Conservation (phyloP, 192 early-diverging fungal species). For the Podila minutissima region DNA sequence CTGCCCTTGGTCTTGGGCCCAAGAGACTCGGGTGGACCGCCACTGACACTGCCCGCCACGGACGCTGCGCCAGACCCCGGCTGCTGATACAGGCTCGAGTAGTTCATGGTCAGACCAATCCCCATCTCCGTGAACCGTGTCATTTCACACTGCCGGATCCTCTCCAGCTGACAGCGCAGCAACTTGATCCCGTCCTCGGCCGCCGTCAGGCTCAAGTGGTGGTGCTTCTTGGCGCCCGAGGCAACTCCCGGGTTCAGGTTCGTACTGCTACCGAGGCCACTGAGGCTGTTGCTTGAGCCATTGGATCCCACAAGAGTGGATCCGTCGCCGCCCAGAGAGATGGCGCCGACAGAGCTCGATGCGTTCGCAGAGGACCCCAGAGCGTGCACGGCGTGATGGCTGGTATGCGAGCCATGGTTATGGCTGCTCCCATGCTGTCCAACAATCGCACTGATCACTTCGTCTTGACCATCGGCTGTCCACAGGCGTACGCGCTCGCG, state of each 20-base stretch:
- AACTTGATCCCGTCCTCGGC: constrained; percentile 49
- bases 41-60: no score
- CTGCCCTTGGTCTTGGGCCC: background rate
- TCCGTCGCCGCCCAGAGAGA: constrained; percentile 7
- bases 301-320: background rate
- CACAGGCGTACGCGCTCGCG: constrained; percentile 51
- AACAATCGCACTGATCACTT: constrained; percentile 40
- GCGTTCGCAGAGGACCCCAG: background rate
- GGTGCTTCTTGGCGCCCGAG: constrained; percentile 40
- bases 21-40: background rate
- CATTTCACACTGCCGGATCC: constrained; percentile 49
- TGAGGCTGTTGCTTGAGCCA: background rate
- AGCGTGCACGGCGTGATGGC: background rate
- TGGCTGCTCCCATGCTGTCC: constrained; percentile 27
- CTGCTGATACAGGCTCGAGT: constrained; percentile 18
- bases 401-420: background rate
- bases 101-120: constrained; percentile 40
- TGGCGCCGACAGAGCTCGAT: constrained; percentile 15
- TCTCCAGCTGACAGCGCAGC: constrained; percentile 38
- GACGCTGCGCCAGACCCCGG: background rate
- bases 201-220: constrained; percentile 42
- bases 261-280: background rate
- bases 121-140: constrained; percentile 49
- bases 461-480: constrained; percentile 49
- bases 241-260: constrained; percentile 21